Evolutionary conservation across 768 basidiomycete genomes (phyloP).

Genomic region (Pulveroboletus sp.): DNA sequence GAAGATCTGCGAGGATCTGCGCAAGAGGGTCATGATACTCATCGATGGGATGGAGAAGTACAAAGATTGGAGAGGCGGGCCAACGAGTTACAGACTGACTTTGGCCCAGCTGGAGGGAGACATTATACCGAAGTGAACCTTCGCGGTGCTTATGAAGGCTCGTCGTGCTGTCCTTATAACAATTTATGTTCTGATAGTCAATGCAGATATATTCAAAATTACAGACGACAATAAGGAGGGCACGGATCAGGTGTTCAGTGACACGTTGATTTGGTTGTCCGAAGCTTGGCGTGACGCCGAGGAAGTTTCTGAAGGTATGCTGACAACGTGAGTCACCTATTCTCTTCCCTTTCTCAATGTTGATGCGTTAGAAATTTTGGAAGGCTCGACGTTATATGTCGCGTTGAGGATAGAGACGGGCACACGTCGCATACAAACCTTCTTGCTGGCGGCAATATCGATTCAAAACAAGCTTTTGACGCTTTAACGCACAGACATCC

Average conservation of each 20-base stretch:
- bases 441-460: slow-evolving; percentile 49
- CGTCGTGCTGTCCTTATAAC: slow-evolving; percentile 12
- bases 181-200: slow-evolving; percentile 10
- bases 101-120: slow-evolving; percentile 43
- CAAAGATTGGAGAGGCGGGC: slow-evolving; percentile 31
- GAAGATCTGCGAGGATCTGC: slow-evolving; percentile 7
- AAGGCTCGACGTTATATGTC: slow-evolving; percentile 63
- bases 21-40: slow-evolving; percentile 2
- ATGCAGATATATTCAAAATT: slow-evolving; percentile 39
- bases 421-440: slow-evolving; percentile 50
- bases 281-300: slow-evolving; percentile 53
- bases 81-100: slow-evolving; percentile 28
- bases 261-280: slow-evolving; percentile 50
- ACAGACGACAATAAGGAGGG: slow-evolving; percentile 29
- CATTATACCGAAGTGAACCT: slow-evolving; percentile 47
- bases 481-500: slow-evolving; percentile 48
- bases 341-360: not conserved
- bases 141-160: slow-evolving; percentile 52
- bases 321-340: slow-evolving; percentile 50
- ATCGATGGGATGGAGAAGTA: slow-evolving; percentile 40
- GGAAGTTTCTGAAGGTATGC: slow-evolving; percentile 43
- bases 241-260: slow-evolving; percentile 36
- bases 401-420: slow-evolving; percentile 45
- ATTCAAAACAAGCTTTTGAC: slow-evolving; percentile 48
- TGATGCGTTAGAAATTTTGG: not conserved